Percentiles rank a stretch among this genome's conserved stretches.
Evolutionary conservation across 495 filamentous ascomycete genomes (phyloP).

Genomic region (Talaromyces ruber): DNA sequence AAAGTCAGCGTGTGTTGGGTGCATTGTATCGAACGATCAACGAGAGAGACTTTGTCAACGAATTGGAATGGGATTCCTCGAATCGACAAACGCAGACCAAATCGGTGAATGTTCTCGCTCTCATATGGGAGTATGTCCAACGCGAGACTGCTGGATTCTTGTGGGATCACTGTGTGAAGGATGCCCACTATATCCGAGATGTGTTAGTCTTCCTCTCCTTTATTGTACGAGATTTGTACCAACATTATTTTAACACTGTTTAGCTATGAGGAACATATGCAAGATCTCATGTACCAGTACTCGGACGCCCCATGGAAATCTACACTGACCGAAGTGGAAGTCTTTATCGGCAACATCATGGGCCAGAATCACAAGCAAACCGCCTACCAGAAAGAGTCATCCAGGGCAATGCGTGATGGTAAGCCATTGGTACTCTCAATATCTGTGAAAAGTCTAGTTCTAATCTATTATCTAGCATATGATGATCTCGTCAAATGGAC

Average conservation of each 20-base stretch:
- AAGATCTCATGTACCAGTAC: conserved; percentile 45
- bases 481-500: conserved; percentile 27
- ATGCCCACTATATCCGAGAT: conserved; percentile 42
- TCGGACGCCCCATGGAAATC: conserved; percentile 44
- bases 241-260: not conserved
- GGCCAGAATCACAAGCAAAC: conserved; percentile 51
- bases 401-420: conserved; percentile 48
- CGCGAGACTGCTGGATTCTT: conserved; percentile 24
- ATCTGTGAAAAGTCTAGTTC: not conserved
- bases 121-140: conserved; percentile 29
- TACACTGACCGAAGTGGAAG: conserved; percentile 62
- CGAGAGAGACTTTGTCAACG: conserved; percentile 55
- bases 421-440: not conserved
- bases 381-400: conserved; percentile 54
- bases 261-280: conserved; percentile 60
- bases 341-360: conserved; percentile 65
- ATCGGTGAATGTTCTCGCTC: conserved; percentile 5
- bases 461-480: not conserved
- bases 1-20: conserved; percentile 61
- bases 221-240: not conserved
- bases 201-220: conserved; percentile 29
- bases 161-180: conserved; percentile 31
- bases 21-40: conserved; percentile 66
- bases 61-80: conserved; percentile 37
- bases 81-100: not conserved